Evolutionary conservation across 176 grass and related monocot genomes (phyloP).

Genomic region (Hordeum marinum): DNA sequence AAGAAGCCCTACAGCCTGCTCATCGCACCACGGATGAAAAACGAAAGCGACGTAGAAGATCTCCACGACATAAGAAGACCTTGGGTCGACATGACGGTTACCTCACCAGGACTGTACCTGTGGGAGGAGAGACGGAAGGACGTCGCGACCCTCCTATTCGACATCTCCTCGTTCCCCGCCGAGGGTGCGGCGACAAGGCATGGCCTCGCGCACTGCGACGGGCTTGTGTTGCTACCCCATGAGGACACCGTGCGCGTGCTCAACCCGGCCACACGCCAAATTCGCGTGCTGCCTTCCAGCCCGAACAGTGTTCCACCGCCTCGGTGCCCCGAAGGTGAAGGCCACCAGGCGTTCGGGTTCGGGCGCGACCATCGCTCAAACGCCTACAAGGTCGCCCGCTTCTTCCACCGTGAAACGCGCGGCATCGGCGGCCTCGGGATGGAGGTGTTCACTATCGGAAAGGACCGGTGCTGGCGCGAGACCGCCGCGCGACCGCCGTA

Average conservation of each 20-base stretch:
- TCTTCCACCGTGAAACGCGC: neutral
- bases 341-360: neutral
- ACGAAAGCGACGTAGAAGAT: neutral
- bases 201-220: neutral
- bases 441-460: neutral
- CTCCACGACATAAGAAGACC: no score
- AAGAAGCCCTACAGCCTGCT: neutral
- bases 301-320: neutral
- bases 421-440: neutral
- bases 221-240: neutral
- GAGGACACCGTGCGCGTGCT: neutral
- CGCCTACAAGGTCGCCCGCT: neutral
- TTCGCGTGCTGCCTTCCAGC: neutral
- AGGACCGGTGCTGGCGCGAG: neutral
- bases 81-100: neutral
- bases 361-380: neutral
- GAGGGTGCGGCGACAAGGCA: neutral
- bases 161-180: neutral
- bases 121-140: neutral
- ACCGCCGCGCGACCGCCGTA: neutral
- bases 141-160: neutral
- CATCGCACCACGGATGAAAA: neutral
- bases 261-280: neutral
- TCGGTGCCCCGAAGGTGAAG: neutral
- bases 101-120: neutral